A percentile compares a stretch with the other conserved stretches of the same genome.
Evolutionary conservation across 2,329 filamentous ascomycete genomes (phyloP).

Genomic region (Neurospora sp.): DNA sequence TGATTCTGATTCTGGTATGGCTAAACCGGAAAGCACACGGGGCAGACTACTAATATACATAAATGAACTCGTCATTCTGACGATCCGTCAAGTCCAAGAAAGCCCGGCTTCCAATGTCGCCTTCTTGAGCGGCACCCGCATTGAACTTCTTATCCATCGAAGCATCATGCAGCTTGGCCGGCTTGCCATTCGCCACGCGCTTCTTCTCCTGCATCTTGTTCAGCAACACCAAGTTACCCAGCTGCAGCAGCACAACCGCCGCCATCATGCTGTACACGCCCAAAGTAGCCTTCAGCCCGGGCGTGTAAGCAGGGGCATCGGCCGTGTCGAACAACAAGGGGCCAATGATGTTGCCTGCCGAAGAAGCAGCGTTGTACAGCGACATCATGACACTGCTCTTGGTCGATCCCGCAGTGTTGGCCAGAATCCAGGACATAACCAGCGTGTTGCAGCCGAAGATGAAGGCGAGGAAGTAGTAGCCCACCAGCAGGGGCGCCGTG

Average conservation of each 20-base stretch:
- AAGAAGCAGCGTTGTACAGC: conserved; percentile 51
- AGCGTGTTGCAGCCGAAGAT: conserved; percentile 57
- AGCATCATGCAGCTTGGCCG: conserved; percentile 45
- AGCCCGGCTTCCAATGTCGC: conserved; percentile 35
- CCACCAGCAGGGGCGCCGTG: conserved; percentile 41
- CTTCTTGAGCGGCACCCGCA: conserved; percentile 17
- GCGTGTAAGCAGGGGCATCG: conserved; percentile 49
- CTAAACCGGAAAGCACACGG: background rate
- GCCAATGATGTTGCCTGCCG: conserved; percentile 57
- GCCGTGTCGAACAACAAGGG: conserved; percentile 49
- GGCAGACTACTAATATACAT: conserved; percentile 38
- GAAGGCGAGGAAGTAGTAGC: conserved; percentile 57
- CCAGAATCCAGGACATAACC: conserved; percentile 58
- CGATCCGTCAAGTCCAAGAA: conserved; percentile 53
- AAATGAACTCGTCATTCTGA: conserved; percentile 60
- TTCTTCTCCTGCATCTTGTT: conserved; percentile 46
- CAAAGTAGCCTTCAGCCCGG: conserved; percentile 45
- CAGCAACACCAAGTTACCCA: conserved; percentile 41
- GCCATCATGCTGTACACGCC: conserved; percentile 44
- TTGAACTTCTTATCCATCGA: conserved; percentile 48
- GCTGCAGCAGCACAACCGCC: conserved; percentile 42
- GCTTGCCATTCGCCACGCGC: conserved; percentile 50
- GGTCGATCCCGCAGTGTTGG: conserved; percentile 49
- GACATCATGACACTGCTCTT: conserved; percentile 55
- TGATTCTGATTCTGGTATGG: background rate